Base-by-base conservation (phyloP, 1,139 yeast species). In the Yamadazyma jaroonii region DNA sequence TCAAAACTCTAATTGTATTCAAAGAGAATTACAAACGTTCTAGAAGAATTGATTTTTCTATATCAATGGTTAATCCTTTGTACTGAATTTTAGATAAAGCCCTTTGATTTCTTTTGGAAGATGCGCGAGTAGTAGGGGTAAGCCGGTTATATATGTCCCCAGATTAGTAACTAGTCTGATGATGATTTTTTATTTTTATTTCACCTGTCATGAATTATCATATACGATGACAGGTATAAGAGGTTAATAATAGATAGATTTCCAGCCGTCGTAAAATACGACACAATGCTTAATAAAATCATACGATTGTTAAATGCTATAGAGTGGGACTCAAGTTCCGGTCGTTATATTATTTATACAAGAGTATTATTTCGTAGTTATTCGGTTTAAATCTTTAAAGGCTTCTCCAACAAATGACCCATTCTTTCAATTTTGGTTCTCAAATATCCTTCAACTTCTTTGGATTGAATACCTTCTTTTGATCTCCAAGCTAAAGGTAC, bases 351-450 rank as follows among this genome's bases (percentile, higher is more conserved):
- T 17, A 17, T 17, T 17, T 17, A 17, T 17, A 25, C 27, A 12
- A 12, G 27, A 25, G 27, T 6, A 12, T n/a, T 25, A 25, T 5
- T 4, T 25, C 27, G 27, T 25, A 27, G 11, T 8, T 6, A 10
- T 25, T 25, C 5, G 9, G n/a, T 21, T 22, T 31, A 41, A 27
- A 45, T 41, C 24, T 46, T 41, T 15, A 47, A 34, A 1, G 51
- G 51, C 30, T 47, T 46, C 15, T 48, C 52, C 32, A 56, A 48
- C 46, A 92, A 65, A 62, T 94, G 99, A 0, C 98, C 99, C 99
- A 94, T 94, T 53, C 96, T 74, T 59, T 90, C 96, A 38, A 89
- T 86, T 64, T 94, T 94, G 1, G 98, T 90, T 52, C 94, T 78
- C 45, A 94, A 68, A 55, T 94, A 94, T 3, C 95, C 95, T 51